Evolutionary conservation across 1,284 basidiomycete genomes (phyloP).

Genomic region (Leccinum fallax): DNA sequence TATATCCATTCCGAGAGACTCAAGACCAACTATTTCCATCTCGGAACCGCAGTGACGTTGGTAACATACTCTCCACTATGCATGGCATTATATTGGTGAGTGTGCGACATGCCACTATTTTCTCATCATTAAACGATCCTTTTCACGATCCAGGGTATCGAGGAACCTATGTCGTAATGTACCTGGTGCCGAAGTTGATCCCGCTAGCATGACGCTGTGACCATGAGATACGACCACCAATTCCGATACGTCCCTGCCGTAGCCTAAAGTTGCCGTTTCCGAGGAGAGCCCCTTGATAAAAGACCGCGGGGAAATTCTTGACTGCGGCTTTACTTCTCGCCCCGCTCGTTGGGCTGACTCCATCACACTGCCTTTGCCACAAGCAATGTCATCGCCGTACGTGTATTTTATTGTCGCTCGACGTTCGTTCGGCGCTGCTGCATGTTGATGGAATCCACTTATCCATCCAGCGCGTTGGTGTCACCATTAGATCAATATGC

Average conservation of each 20-base stretch:
- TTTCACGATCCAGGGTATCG: constrained; percentile 1
- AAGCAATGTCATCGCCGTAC: constrained; percentile 1
- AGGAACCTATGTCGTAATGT: background rate
- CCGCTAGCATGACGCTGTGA: background rate
- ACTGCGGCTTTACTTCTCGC: background rate
- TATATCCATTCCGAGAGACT: background rate
- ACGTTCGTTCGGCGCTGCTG: background rate
- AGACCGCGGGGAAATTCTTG: background rate
- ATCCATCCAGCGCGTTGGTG: background rate
- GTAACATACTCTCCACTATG: background rate
- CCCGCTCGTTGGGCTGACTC: background rate
- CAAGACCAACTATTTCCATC: background rate
- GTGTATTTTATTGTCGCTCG: background rate
- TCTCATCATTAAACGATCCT: background rate
- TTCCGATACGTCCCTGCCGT: no score
- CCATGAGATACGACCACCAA: background rate
- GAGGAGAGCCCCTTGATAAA: constrained; percentile 1
- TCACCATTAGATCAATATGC: background rate
- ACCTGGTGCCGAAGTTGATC: background rate
- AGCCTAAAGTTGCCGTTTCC: background rate
- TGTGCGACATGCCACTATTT: background rate
- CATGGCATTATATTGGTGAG: background rate
- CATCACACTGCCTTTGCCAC: no score
- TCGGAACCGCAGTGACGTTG: background rate
- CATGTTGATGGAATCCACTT: background rate